These are phyloP conservation scores for Daldinia eschscholtzii DNA, from an alignment of 2,329 filamentous ascomycete genomes.

Conservation along the genomic window DNA sequence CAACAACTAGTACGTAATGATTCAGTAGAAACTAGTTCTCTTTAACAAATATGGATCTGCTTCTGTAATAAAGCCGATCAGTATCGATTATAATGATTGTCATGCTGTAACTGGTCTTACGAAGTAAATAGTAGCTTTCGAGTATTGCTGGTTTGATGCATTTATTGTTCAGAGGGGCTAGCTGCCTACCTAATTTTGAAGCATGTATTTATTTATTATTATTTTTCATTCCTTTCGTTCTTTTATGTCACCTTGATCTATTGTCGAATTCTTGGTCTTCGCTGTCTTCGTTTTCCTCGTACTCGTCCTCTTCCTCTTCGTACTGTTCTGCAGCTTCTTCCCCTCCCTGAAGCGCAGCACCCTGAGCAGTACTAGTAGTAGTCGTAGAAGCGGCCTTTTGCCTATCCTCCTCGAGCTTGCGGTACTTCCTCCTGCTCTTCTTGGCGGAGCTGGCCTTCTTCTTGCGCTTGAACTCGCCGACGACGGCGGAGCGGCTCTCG, in stretches of 20 bases:
- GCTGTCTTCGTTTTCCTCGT: conserved; percentile 17
- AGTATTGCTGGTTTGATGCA: neutral
- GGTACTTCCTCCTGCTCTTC: conserved; percentile 86
- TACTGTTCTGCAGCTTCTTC: conserved; percentile 47
- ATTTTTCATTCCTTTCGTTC: neutral
- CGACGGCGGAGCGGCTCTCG: conserved; percentile 73
- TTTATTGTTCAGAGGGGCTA: neutral
- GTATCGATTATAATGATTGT: neutral
- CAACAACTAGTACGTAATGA: conserved; percentile 38
- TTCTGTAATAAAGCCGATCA: conserved; percentile 19
- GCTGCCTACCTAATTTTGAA: neutral
- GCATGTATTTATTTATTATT: neutral
- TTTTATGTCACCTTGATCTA: neutral
- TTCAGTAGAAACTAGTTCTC: conserved; percentile 45
- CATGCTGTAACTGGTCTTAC: neutral
- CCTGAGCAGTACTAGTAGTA: neutral
- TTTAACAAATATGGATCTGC: conserved; percentile 42
- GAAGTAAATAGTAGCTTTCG: neutral
- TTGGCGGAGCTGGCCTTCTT: conserved; percentile 82
- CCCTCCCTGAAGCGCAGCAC: conserved; percentile 42
- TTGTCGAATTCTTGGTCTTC: conserved; percentile 31
- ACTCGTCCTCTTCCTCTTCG: conserved; percentile 21
- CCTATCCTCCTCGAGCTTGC: conserved; percentile 67
- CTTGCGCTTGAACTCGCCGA: conserved; percentile 72
- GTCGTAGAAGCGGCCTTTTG: conserved; percentile 13